Percentiles rank a stretch among this genome's conserved stretches.
These are phyloP conservation scores for Protostelium mycophagum DNA, from an alignment of 78 protist species.

Conservation along the genomic window DNA sequence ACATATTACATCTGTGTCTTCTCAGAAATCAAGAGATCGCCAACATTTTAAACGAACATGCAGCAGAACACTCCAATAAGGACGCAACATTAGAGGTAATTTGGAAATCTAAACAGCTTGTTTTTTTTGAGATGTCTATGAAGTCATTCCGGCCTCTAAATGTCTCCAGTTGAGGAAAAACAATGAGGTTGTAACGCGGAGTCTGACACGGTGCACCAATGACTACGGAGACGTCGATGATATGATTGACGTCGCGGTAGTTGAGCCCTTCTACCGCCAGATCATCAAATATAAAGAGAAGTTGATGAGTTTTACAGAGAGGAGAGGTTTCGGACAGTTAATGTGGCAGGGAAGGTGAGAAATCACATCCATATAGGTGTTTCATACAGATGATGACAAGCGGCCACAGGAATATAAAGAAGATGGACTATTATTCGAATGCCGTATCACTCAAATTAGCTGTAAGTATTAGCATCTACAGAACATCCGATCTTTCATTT, in stretches of 20 bases:
- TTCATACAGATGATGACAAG: neutral
- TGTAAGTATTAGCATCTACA: no score
- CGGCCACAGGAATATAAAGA: no score
- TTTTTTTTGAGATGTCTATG: neutral
- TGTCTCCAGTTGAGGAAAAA: neutral
- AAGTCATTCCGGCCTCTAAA: neutral
- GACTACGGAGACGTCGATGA: neutral
- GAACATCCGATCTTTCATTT: no score
- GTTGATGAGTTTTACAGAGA: neutral
- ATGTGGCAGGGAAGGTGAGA: neutral
- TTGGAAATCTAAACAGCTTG: neutral
- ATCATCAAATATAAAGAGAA: neutral
- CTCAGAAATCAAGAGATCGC: neutral
- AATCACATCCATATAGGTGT: neutral
- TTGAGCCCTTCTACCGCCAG: neutral
- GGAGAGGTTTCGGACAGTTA: neutral
- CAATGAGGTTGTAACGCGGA: neutral
- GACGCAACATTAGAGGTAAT: no score
- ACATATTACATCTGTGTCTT: neutral
- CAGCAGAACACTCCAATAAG: no score
- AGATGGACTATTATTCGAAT: neutral
- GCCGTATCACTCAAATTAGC: neutral
- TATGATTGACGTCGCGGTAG: neutral
- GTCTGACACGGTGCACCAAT: neutral
- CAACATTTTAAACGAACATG: neutral